Percentiles rank a stretch among this genome's conserved stretches.
Conservation (phyloP, 2,329 filamentous ascomycete species). For the Sporothrix sp. region DNA sequence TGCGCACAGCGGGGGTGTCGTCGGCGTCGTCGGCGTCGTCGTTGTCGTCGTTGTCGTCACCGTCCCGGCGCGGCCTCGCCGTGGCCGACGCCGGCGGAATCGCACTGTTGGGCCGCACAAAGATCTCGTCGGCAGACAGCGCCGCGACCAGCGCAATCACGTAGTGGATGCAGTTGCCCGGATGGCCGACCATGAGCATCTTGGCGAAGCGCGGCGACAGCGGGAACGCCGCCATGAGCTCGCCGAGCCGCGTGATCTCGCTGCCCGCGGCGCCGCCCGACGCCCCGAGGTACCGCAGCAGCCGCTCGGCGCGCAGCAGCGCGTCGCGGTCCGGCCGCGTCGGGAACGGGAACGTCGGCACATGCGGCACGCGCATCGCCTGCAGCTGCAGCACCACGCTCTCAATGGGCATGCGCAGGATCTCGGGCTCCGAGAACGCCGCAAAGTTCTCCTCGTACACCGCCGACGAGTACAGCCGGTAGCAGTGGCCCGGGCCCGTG, state of each 20-base stretch:
- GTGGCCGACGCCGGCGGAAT: constrained; percentile 45
- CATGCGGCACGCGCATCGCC: constrained; percentile 81
- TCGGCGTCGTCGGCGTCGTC: constrained; percentile 34
- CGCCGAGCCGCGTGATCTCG: constrained; percentile 68
- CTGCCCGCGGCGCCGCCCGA: constrained; percentile 33
- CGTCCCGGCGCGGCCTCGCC: constrained; percentile 20
- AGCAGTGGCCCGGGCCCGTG: constrained; percentile 93
- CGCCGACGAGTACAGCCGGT: constrained; percentile 86
- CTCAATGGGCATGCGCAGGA: constrained; percentile 85
- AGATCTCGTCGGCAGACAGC: constrained; percentile 79
- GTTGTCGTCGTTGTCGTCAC: constrained; percentile 29
- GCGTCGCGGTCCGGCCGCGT: constrained; percentile 72
- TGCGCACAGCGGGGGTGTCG: constrained; percentile 33
- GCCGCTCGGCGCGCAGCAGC: constrained; percentile 72
- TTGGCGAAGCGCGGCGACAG: constrained; percentile 83
- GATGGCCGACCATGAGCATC: constrained; percentile 80
- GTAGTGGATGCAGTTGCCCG: constrained; percentile 73
- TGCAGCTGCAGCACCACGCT: constrained; percentile 89
- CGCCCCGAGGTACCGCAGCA: constrained; percentile 56
- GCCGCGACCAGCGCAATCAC: constrained; percentile 82
- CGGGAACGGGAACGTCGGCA: constrained; percentile 96
- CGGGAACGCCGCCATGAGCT: constrained; percentile 79
- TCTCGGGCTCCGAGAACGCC: constrained; percentile 78
- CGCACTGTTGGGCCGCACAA: constrained; percentile 71
- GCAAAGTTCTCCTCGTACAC: constrained; percentile 85